Conservation (phyloP, 768 basidiomycete species). For the Kwoniella sp. region DNA sequence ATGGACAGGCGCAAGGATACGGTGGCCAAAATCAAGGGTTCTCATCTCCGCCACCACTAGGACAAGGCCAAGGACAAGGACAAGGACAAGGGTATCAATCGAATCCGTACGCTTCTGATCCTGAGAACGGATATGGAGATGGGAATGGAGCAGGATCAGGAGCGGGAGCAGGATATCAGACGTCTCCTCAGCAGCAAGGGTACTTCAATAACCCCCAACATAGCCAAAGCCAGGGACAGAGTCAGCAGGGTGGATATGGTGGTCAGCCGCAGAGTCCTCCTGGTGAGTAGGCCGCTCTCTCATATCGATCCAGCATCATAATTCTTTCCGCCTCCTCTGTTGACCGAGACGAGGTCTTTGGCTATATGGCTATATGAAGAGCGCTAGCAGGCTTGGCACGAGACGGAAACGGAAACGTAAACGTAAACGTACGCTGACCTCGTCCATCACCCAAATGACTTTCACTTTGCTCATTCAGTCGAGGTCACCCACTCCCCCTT, state of each 20-base stretch:
- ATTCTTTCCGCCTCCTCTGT: too few species aligned
- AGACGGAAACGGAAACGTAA: too few species aligned
- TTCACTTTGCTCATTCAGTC: conserved; percentile 36
- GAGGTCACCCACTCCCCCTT: conserved; percentile 56
- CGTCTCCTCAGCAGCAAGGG: conserved; percentile 11
- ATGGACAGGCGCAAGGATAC: background rate
- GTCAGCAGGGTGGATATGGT: conserved; percentile 14
- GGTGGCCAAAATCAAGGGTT: background rate
- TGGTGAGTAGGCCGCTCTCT: conserved; percentile 32
- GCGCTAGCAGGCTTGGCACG: too few species aligned
- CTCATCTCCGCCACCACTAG: background rate
- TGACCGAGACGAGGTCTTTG: too few species aligned
- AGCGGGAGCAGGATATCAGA: conserved; percentile 1
- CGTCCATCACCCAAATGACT: too few species aligned
- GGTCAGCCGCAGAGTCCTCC: conserved; percentile 41
- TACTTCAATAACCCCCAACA: conserved; percentile 25
- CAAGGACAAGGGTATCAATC: background rate
- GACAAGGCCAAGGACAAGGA: conserved; percentile 2
- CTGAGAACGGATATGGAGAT: background rate
- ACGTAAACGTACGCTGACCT: too few species aligned
- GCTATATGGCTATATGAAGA: too few species aligned
- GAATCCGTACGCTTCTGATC: background rate
- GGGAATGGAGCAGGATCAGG: background rate
- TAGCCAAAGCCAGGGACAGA: conserved; percentile 3
- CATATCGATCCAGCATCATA: too few species aligned